Evolutionary conservation across 768 basidiomycete genomes (phyloP).

Genomic region (Mycena chlorophos): DNA sequence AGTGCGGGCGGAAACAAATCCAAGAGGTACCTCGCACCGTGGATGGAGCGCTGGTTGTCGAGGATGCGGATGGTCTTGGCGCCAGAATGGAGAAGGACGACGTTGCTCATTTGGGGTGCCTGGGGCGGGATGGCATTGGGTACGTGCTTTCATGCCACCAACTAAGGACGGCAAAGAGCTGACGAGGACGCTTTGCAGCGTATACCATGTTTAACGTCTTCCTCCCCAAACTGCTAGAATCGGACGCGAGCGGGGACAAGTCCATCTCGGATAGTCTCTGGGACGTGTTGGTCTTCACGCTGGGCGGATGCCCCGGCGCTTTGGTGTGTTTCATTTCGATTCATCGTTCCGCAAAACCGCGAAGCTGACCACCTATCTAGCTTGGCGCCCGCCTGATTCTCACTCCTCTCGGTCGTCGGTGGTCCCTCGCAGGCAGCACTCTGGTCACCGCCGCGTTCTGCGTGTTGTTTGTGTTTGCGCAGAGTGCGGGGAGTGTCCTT

Average conservation of each 20-base stretch:
- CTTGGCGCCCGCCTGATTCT: constrained; percentile 87
- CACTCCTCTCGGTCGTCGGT: constrained; percentile 62
- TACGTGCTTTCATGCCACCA: constrained; percentile 39
- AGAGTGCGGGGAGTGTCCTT: constrained; percentile 58
- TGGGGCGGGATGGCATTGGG: constrained; percentile 83
- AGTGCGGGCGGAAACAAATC: no score
- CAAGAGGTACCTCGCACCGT: constrained; percentile 6
- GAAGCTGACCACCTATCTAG: constrained; percentile 40
- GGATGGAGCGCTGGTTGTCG: constrained; percentile 50
- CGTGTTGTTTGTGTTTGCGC: constrained; percentile 62
- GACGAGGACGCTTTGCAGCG: constrained; percentile 39
- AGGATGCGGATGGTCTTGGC: constrained; percentile 68
- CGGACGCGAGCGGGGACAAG: constrained; percentile 33
- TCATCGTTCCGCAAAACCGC: neutral
- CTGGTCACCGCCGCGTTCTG: constrained; percentile 77
- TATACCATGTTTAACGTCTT: constrained; percentile 95
- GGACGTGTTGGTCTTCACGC: constrained; percentile 84
- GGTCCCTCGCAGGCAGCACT: constrained; percentile 75
- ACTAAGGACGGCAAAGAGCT: no score
- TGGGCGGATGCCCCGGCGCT: constrained; percentile 84
- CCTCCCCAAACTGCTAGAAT: constrained; percentile 81
- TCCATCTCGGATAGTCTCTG: constrained; percentile 65
- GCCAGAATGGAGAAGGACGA: constrained; percentile 76
- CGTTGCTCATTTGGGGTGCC: constrained; percentile 72
- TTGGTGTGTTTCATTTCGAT: constrained; percentile 50